These are phyloP conservation scores for Tuber borchii DNA, from an alignment of 495 filamentous ascomycete species.

Conservation along the genomic window DNA sequence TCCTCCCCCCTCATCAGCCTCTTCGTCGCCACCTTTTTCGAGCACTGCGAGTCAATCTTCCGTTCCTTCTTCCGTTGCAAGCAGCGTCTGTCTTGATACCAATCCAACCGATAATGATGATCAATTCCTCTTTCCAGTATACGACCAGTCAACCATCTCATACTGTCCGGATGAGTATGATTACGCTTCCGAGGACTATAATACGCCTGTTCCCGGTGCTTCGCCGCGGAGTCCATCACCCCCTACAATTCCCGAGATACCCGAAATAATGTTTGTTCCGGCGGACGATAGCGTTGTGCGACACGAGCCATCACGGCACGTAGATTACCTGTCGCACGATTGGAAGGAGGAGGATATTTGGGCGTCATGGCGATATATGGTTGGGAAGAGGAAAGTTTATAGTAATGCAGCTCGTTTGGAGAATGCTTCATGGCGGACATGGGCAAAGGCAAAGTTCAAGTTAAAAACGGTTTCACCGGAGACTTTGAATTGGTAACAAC, in stretches of 20 bases:
- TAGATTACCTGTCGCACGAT: conserved; percentile 91
- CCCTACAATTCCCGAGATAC: conserved; percentile 21
- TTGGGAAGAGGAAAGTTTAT: conserved; percentile 67
- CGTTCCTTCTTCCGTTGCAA: conserved; percentile 36
- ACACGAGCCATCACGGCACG: conserved; percentile 76
- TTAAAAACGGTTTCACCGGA: conserved; percentile 82
- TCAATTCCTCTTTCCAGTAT: conserved; percentile 37
- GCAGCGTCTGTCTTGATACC: conserved; percentile 37
- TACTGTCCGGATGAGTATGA: conserved; percentile 17
- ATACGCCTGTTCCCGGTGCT: conserved; percentile 8
- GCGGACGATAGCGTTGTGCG: conserved; percentile 78
- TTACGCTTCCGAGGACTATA: conserved; percentile 20
- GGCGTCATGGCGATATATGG: conserved; percentile 92
- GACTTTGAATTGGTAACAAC: conserved; percentile 75
- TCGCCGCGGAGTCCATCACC: conserved; percentile 17
- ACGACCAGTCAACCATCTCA: conserved; percentile 31
- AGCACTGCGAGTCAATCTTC: conserved; percentile 35
- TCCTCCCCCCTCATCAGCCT: conserved; percentile 32
- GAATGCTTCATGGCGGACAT: conserved; percentile 98
- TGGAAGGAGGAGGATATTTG: conserved; percentile 98
- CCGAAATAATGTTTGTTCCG: conserved; percentile 46
- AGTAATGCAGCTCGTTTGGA: conserved; percentile 76
- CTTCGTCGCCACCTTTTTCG: conserved; percentile 37
- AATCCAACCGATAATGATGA: conserved; percentile 34
- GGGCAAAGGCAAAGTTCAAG: conserved; percentile 82